Evolutionary conservation across 208 protist genomes (phyloP).

Genomic region (Dictyostelium gargantuum): DNA sequence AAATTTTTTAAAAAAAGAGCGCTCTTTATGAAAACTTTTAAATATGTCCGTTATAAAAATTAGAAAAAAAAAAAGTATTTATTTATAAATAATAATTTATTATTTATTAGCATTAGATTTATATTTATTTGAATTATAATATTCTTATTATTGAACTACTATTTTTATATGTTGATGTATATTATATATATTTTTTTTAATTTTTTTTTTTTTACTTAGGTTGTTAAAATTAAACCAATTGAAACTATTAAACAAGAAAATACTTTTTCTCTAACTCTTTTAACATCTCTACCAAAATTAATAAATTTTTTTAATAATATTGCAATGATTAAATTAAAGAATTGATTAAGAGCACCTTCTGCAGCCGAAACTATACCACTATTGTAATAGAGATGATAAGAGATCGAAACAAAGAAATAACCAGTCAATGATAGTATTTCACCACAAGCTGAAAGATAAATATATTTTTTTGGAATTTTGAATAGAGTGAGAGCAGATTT

Average conservation of each 20-base stretch:
- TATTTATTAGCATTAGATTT: too few relatives aligned
- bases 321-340: constrained; percentile 9
- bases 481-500: neutral
- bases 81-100: too few relatives aligned
- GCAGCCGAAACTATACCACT: constrained; percentile 30
- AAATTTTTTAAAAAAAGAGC: too few relatives aligned
- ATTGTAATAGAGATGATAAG: constrained; percentile 46
- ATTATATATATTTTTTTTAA: neutral
- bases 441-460: neutral
- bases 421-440: neutral
- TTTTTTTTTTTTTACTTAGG: neutral
- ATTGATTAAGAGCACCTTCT: constrained; percentile 44
- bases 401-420: constrained; percentile 54
- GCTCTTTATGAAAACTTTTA: too few relatives aligned
- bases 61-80: too few relatives aligned
- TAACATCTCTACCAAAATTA: constrained; percentile 49
- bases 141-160: too few relatives aligned
- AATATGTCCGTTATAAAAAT: too few relatives aligned
- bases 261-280: constrained; percentile 46
- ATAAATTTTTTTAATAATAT: constrained; percentile 23
- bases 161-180: neutral
- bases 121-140: too few relatives aligned
- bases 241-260: constrained; percentile 36
- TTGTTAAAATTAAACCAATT: constrained; percentile 31
- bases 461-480: neutral